Evolutionary conservation across 345 rosid genomes (phyloP), one percentile per base, ranked within the genome.

Genomic region (Geranium brycei): DNA sequence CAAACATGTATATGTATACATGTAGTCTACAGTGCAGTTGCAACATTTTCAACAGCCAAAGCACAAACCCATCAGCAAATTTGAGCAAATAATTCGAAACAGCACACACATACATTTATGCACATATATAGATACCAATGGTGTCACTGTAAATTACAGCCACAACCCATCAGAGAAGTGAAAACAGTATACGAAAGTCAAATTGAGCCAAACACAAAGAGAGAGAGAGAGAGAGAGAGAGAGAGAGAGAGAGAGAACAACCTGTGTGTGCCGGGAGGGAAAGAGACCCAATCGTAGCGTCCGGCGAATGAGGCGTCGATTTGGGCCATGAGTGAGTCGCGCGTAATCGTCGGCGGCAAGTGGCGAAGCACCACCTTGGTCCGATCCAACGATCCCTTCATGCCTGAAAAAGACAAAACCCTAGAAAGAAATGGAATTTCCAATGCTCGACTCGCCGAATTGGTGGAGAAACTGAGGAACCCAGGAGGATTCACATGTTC

Each of bases 361-460:
- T 76, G 86, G 62, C 95, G 87, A 18, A 87, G 74, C 68, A 85
- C 88, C 73, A 83, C 91, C 76, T 85, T 87, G 65, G 84, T 85
- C 69, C 84, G 88, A 72, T 85, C 88, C 72, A 70, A 69, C 66
- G 68, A 62, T 30, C 80, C 84, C 74, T 72, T 84, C 93, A 87
- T 81, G 62, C 71, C 80, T 62, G 62, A 51, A n/a, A 11, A 10
- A 57, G 69, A 35, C 41, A 65, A 75, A 62, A 59, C 31, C 74
- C 75, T 62, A 51, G 65, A 71, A 59, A 11, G 57, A 63, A 40
- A 28, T 18, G 10, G 10, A 59, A 2, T 8, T 59, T 47, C 17
- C 12, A 31, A 59, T 19, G 61, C 15, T 13, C 15, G 53, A 8
- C 13, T 47, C 41, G 53, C 3, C 53, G 10, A 47, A 47, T 13